Conservation (phyloP, 768 basidiomycete genomes). For the Leccinum ochraceum region DNA sequence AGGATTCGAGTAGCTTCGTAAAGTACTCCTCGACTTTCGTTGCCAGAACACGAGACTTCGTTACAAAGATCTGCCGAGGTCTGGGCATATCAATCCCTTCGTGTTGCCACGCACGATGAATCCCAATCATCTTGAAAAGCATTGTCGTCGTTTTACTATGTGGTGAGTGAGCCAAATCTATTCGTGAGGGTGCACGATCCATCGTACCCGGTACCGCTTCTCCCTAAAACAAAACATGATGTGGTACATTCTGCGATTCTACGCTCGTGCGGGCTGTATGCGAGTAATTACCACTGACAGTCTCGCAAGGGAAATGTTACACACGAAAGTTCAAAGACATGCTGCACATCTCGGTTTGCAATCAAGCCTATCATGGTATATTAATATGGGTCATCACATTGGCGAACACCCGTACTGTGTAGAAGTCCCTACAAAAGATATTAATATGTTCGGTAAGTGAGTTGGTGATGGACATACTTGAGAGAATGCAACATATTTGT, state of each 20-base stretch:
- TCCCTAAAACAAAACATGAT: conserved; percentile 67
- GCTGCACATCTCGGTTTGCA: conserved; percentile 24
- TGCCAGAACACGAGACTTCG: conserved; percentile 65
- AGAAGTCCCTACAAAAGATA: conserved; percentile 21
- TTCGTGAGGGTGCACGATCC: background rate
- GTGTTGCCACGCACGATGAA: conserved; percentile 56
- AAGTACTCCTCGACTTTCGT: conserved; percentile 74
- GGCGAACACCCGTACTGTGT: conserved; percentile 15
- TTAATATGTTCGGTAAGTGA: conserved; percentile 39
- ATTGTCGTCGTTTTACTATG: conserved; percentile 74
- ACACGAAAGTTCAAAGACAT: conserved; percentile 30
- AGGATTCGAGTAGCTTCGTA: conserved; percentile 46
- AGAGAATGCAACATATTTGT: conserved; percentile 34
- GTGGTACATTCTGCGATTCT: conserved; percentile 57
- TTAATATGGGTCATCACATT: background rate
- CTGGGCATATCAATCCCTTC: conserved; percentile 36
- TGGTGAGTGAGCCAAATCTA: background rate
- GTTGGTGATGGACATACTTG: conserved; percentile 15
- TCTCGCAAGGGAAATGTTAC: conserved; percentile 1
- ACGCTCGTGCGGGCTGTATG: conserved; percentile 46
- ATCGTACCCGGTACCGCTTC: conserved; percentile 72
- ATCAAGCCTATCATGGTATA: conserved; percentile 22
- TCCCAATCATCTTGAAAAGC: conserved; percentile 72
- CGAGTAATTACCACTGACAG: conserved; percentile 16
- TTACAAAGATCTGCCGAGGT: conserved; percentile 72